Conservation (phyloP, 2,329 filamentous ascomycete genomes). For the Golovinomyces cichoracearum region DNA sequence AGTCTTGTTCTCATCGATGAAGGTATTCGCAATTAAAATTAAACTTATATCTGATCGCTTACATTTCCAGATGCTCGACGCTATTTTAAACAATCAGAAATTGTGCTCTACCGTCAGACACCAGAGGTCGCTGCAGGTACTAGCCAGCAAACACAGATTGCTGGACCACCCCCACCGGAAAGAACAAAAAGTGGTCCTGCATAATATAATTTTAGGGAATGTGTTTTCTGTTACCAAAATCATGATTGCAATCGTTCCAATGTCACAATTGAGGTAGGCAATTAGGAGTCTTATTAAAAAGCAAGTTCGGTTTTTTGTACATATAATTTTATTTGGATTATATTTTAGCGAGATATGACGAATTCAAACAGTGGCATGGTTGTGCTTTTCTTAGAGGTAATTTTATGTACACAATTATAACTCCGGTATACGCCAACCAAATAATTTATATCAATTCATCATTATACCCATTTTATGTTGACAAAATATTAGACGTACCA, state of each 20-base stretch:
- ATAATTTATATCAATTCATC: too few relatives aligned
- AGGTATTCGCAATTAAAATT: slow-evolving; percentile 24
- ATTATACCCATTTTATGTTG: slow-evolving; percentile 2
- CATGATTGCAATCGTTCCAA: too few relatives aligned
- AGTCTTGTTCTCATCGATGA: slow-evolving; percentile 90
- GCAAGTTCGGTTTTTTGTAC: background rate
- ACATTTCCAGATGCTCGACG: slow-evolving; percentile 52
- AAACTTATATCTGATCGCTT: slow-evolving; percentile 3
- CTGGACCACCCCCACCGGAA: slow-evolving; percentile 14
- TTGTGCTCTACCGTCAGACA: slow-evolving; percentile 74
- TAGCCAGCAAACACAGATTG: slow-evolving; percentile 15
- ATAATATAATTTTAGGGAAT: background rate
- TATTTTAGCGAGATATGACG: background rate
- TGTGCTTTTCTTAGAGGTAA: too few relatives aligned
- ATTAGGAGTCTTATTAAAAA: background rate
- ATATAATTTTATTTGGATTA: background rate
- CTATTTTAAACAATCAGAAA: slow-evolving; percentile 98
- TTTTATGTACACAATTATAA: background rate
- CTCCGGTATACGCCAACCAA: background rate
- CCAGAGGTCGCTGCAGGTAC: slow-evolving; percentile 24
- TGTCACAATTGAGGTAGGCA: too few relatives aligned
- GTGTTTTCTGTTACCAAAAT: background rate
- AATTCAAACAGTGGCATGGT: too few relatives aligned
- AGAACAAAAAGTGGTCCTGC: slow-evolving; percentile 7
- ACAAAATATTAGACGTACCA: slow-evolving; percentile 19